Evolutionary conservation across 2,329 filamentous ascomycete species (phyloP).

Genomic region (Hortaea sp.): DNA sequence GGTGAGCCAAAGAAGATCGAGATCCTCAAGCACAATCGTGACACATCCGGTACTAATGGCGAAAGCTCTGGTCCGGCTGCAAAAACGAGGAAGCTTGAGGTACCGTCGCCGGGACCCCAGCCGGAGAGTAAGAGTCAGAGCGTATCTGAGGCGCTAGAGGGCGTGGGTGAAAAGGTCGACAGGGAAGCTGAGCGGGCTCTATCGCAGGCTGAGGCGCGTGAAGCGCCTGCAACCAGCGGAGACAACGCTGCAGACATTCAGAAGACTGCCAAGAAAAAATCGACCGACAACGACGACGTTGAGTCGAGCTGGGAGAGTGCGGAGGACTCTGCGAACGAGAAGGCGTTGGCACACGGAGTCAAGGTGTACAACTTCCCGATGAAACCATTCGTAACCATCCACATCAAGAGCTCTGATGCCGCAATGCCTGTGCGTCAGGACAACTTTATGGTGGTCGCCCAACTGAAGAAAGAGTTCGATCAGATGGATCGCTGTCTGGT

Average conservation of each 20-base stretch:
- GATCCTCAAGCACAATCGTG: conserved; percentile 36
- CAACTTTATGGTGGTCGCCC: conserved; percentile 75
- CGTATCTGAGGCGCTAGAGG: conserved; percentile 59
- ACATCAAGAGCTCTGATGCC: conserved; percentile 49
- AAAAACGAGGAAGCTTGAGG: conserved; percentile 28
- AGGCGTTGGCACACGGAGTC: conserved; percentile 55
- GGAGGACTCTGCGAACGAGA: conserved; percentile 54
- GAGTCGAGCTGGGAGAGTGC: conserved; percentile 72
- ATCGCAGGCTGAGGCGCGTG: conserved; percentile 42
- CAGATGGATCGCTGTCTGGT: conserved; percentile 92
- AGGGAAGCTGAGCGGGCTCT: conserved; percentile 57
- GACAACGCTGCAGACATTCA: conserved; percentile 27
- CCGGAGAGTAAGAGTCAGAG: conserved; percentile 40
- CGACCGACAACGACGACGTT: conserved; percentile 51
- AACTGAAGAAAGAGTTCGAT: conserved; percentile 94
- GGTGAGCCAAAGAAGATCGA: conserved; percentile 30
- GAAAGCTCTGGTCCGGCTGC: conserved; percentile 19
- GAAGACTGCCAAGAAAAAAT: conserved; percentile 42
- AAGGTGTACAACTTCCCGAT: conserved; percentile 89
- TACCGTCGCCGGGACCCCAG: background rate
- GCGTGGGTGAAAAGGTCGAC: conserved; percentile 51
- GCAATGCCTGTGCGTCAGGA: conserved; percentile 62
- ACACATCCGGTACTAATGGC: conserved; percentile 22
- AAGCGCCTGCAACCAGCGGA: conserved; percentile 24
- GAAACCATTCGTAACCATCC: conserved; percentile 89